Evolutionary conservation across 2,329 filamentous ascomycete genomes (phyloP), one percentile per base, ranked within the genome.

Genomic region (Cladophialophora immunda): DNA sequence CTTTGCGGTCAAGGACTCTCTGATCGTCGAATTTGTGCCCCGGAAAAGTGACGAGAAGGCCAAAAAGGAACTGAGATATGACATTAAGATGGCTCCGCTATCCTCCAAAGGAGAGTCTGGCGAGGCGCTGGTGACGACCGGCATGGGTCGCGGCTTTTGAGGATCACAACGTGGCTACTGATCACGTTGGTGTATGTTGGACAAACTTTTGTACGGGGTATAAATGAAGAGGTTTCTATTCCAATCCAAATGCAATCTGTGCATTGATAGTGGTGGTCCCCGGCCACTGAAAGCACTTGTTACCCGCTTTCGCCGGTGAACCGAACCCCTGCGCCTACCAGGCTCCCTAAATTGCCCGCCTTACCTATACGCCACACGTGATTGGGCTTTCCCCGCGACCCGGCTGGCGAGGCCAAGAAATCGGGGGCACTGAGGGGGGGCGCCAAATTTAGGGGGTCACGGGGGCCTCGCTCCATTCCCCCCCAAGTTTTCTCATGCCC

Each of bases 1-100:
- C 0, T 88, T 88, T 70, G 86, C 86, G 0, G 86, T 87, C 57
- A 88, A 88, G 75, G 85, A 88, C 66, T 83, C 82, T 15, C 73
- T 89, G 58, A 73, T 87, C 38, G 86, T 88, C 11, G 85, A 88
- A 59, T 89, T 89, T 72, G 75, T 81, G 62, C 82, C 83, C 5
- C 81, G 81, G 55, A 72, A 86, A 71, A 81, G 79, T 30, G 83
- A 87, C 70, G 76, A 81, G 19, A 79, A 85, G 71, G 86, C 86
- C 27, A 78, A 81, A 3, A 81, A 84, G 68, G 85, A 88, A 74
- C 73, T 88, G 54, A 73, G 81, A 13, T 87, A 87, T 71, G 81
- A 87, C 72, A 81, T 86, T 55, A 81, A 78, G 59, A 71, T 83
- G 71, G 81, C 78, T 11, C 73, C 75, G 32, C 53, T 69, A 62